Conservation (phyloP, 2,329 filamentous ascomycete genomes). For the Microthyrium microscopicum region DNA sequence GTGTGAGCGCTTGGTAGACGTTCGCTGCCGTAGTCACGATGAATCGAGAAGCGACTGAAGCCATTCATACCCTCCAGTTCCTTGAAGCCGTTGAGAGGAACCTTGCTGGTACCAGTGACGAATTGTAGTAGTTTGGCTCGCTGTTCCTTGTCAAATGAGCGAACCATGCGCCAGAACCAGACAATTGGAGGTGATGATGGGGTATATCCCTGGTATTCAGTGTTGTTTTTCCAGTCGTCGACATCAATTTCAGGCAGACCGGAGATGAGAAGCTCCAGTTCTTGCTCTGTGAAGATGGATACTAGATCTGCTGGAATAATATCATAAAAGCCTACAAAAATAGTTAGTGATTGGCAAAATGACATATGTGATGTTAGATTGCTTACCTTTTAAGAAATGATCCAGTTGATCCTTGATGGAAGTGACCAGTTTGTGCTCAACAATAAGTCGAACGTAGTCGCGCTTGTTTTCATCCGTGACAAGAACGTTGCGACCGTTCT, state of each 20-base stretch:
- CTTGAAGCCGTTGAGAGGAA: constrained; percentile 96
- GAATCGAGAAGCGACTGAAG: constrained; percentile 94
- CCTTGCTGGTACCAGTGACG: constrained; percentile 95
- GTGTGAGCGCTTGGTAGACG: constrained; percentile 92
- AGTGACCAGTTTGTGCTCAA: constrained; percentile 80
- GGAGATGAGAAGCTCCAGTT: constrained; percentile 89
- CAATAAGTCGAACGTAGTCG: constrained; percentile 85
- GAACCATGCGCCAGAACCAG: constrained; percentile 98
- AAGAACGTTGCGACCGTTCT: constrained; percentile 75
- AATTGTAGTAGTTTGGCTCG: constrained; percentile 94
- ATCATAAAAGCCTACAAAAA: constrained; percentile 67
- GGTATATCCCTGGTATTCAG: constrained; percentile 95
- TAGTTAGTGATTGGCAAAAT: constrained; percentile 4
- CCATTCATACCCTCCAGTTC: constrained; percentile 99
- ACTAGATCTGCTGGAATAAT: constrained; percentile 91
- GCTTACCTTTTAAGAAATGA: constrained; percentile 66
- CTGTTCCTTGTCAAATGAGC: constrained; percentile 98
- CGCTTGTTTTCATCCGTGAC: constrained; percentile 98
- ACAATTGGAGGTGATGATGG: constrained; percentile 91
- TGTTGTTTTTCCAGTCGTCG: constrained; percentile 98
- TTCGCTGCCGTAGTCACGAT: constrained; percentile 91
- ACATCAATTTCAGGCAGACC: constrained; percentile 94
- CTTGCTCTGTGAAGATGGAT: constrained; percentile 96
- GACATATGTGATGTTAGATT: background rate
- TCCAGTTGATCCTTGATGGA: constrained; percentile 93